These are phyloP conservation scores for Exserohilum rostratum DNA, from an alignment of 2,329 filamentous ascomycete genomes.

Conservation along the genomic window DNA sequence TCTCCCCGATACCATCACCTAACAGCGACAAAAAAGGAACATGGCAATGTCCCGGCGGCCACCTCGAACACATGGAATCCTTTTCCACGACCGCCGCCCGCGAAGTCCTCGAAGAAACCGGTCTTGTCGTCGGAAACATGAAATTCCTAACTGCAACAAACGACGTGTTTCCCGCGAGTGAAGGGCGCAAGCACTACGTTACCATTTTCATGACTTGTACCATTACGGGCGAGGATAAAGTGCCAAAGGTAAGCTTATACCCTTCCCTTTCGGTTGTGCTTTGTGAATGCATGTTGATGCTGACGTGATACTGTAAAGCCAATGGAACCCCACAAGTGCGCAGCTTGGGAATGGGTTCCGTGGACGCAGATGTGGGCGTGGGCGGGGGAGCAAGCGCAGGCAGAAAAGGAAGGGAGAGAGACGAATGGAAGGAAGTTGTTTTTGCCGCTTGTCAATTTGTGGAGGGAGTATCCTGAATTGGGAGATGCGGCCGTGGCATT, in stretches of 20 bases:
- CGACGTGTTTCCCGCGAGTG: slow-evolving; percentile 63
- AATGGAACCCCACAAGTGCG: slow-evolving; percentile 61
- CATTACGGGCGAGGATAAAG: slow-evolving; percentile 54
- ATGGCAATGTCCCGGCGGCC: slow-evolving; percentile 74
- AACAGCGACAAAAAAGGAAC: slow-evolving; percentile 50
- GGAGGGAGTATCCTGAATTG: slow-evolving; percentile 42
- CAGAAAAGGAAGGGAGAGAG: slow-evolving; percentile 32
- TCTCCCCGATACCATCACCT: no score
- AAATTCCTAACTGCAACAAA: slow-evolving; percentile 69
- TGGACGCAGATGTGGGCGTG: slow-evolving; percentile 56
- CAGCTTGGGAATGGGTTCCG: slow-evolving; percentile 59
- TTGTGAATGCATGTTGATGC: slow-evolving; percentile 7
- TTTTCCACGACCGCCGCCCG: slow-evolving; percentile 67
- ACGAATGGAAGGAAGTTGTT: slow-evolving; percentile 50
- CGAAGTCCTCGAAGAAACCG: slow-evolving; percentile 75
- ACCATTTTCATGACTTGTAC: slow-evolving; percentile 70
- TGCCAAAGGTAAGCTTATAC: slow-evolving; percentile 59
- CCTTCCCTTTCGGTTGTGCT: slow-evolving; percentile 28
- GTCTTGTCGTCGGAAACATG: slow-evolving; percentile 56
- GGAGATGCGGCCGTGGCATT: slow-evolving; percentile 24
- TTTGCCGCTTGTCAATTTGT: slow-evolving; percentile 55
- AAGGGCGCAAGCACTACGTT: slow-evolving; percentile 69
- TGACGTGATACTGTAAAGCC: slow-evolving; percentile 22
- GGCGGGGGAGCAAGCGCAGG: slow-evolving; percentile 41
- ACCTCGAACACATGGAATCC: slow-evolving; percentile 73